Evolutionary conservation across 2,329 filamentous ascomycete genomes (phyloP).

Genomic region (Ophiognomonia clavigignenti-juglandacearum): DNA sequence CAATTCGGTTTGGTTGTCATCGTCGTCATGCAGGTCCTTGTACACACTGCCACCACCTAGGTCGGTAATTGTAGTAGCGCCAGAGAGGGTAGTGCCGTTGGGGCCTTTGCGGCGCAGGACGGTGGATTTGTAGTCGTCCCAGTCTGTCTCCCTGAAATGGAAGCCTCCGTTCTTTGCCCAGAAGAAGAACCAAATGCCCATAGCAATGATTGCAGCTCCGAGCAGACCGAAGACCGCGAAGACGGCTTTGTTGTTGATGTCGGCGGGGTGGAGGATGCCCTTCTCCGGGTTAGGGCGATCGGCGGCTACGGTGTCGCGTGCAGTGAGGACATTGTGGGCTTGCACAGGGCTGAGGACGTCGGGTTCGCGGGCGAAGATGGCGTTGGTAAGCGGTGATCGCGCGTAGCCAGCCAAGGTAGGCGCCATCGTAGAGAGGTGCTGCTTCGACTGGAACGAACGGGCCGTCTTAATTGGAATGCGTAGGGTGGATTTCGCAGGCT

Average conservation of each 20-base stretch:
- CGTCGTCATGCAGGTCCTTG: conserved; percentile 53
- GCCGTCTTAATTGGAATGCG: not conserved
- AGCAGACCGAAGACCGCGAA: conserved; percentile 84
- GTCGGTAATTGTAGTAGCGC: conserved; percentile 75
- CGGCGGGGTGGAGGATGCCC: conserved; percentile 48
- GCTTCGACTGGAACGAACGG: conserved; percentile 4
- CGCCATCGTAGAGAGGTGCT: conserved; percentile 27
- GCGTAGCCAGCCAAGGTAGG: conserved; percentile 26
- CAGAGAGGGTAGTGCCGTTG: conserved; percentile 79
- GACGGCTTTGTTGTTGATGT: conserved; percentile 65
- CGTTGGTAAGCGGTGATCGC: conserved; percentile 21
- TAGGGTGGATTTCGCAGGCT: conserved; percentile 19
- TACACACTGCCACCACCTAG: conserved; percentile 86
- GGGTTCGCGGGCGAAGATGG: conserved; percentile 23
- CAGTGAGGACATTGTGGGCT: conserved; percentile 37
- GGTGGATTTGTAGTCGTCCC: conserved; percentile 97
- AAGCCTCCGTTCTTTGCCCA: conserved; percentile 97
- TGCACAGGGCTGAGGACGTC: conserved; percentile 35
- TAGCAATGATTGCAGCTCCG: conserved; percentile 68
- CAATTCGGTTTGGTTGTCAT: conserved; percentile 35
- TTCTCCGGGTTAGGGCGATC: conserved; percentile 32
- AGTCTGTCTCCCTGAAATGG: conserved; percentile 77
- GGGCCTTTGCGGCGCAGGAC: conserved; percentile 85
- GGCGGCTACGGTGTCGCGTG: conserved; percentile 30
- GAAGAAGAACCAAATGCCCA: conserved; percentile 95